phyloP scores from a whole-genome alignment of 192 early-diverging fungal genomes.

The Coemansia erecta region DNA sequence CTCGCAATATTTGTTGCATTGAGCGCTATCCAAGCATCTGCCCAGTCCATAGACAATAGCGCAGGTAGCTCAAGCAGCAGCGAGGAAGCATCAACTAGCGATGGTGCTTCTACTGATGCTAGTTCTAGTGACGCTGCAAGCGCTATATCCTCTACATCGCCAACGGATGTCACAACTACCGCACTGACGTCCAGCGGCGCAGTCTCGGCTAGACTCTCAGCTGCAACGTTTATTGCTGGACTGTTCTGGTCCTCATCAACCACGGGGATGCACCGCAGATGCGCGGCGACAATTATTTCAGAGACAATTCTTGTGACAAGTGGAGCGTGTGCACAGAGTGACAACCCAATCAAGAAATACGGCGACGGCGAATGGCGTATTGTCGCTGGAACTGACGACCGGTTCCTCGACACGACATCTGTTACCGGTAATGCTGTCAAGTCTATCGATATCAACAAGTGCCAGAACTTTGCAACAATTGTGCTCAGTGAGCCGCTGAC shows the following conservation, averaged over 20 bases:
- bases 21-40: no score
- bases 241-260: conserved; percentile 39
- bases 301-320: conserved; percentile 42
- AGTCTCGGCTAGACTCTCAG: conserved; percentile 17
- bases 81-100: no score
- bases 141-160: background rate
- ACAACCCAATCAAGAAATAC: conserved; percentile 18
- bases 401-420: conserved; percentile 15
- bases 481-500: conserved; percentile 14
- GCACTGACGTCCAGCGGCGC: background rate
- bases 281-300: conserved; percentile 38
- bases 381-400: conserved; percentile 21
- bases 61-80: background rate
- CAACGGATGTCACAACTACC: background rate
- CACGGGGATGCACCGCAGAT: conserved; percentile 28
- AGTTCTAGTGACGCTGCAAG: background rate
- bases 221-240: conserved; percentile 35
- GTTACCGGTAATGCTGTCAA: conserved; percentile 13
- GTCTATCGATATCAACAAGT: conserved; percentile 26
- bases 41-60: background rate
- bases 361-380: conserved; percentile 39
- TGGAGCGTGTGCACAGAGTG: conserved; percentile 25
- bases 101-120: background rate
- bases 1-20: conserved; percentile 1
- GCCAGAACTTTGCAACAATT: conserved; percentile 39